Conservation (phyloP, 2,329 filamentous ascomycete genomes). For the Ustulina deusta region DNA sequence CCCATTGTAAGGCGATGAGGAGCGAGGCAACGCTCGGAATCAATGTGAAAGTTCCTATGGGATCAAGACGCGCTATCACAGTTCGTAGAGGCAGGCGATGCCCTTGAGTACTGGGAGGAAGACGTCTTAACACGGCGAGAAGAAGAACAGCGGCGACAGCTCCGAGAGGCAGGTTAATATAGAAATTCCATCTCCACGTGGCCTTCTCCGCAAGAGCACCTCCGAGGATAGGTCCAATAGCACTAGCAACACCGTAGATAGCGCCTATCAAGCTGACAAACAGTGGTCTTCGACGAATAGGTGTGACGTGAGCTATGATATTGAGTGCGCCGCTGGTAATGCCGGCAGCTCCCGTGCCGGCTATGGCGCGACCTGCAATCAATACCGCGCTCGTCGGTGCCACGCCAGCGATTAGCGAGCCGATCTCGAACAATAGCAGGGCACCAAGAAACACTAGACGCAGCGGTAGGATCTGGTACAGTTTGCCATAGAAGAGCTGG, state of each 20-base stretch:
- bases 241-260: not conserved
- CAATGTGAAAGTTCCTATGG: too few species aligned
- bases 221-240: not conserved
- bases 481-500: too few species aligned
- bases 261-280: not conserved
- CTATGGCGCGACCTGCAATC: not conserved
- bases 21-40: not conserved
- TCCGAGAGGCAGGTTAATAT: conserved; percentile 7
- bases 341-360: too few species aligned
- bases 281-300: conserved; percentile 50
- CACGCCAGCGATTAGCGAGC: too few species aligned
- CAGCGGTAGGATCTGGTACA: too few species aligned
- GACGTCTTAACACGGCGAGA: too few species aligned
- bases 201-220: conserved; percentile 47
- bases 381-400: too few species aligned
- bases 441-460: too few species aligned
- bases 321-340: not conserved
- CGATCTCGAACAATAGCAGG: too few species aligned
- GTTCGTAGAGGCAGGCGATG: too few species aligned
- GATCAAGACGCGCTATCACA: too few species aligned
- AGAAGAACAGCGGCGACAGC: not conserved
- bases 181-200: conserved; percentile 50
- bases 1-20: not conserved
- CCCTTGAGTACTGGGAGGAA: not conserved
- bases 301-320: conserved; percentile 35